Evolutionary conservation across 2,329 filamentous ascomycete species (phyloP).

Genomic region (Capronia coronata): DNA sequence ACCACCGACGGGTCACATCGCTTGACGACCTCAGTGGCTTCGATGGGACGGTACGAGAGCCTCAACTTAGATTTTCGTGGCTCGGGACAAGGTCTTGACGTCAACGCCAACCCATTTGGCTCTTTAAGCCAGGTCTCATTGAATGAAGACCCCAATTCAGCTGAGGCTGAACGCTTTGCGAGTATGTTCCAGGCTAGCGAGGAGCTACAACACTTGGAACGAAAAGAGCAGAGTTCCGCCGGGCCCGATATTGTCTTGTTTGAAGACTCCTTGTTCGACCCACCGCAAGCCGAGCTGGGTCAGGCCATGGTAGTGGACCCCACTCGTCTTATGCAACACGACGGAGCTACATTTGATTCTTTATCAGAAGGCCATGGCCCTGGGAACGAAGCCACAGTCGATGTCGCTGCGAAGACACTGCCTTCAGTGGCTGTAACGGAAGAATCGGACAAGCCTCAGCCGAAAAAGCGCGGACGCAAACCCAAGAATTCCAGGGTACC

Average conservation of each 20-base stretch:
- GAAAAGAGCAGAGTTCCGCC: background rate
- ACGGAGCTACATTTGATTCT: conserved; percentile 1
- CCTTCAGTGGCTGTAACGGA: background rate
- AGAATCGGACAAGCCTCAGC: conserved; percentile 4
- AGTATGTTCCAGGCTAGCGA: background rate
- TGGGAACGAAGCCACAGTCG: background rate
- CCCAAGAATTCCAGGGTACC: conserved; percentile 14
- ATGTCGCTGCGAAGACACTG: background rate
- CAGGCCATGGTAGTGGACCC: background rate
- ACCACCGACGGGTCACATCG: conserved; percentile 9
- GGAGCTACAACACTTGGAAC: background rate
- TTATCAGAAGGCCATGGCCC: background rate
- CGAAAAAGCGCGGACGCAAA: conserved; percentile 26
- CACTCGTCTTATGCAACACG: conserved; percentile 3
- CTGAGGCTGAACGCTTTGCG: conserved; percentile 4
- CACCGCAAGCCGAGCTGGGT: conserved; percentile 1
- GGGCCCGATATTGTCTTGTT: background rate
- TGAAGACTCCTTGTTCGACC: background rate
- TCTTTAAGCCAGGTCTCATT: conserved; percentile 23
- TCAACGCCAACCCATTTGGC: conserved; percentile 27
- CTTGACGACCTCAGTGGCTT: conserved; percentile 22
- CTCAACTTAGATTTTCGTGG: conserved; percentile 26
- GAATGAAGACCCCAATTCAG: conserved; percentile 10
- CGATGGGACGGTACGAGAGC: conserved; percentile 26
- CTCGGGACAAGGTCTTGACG: conserved; percentile 12